Conservation (phyloP, 164 flowering plant genomes). For the Liriodendron chinense region DNA sequence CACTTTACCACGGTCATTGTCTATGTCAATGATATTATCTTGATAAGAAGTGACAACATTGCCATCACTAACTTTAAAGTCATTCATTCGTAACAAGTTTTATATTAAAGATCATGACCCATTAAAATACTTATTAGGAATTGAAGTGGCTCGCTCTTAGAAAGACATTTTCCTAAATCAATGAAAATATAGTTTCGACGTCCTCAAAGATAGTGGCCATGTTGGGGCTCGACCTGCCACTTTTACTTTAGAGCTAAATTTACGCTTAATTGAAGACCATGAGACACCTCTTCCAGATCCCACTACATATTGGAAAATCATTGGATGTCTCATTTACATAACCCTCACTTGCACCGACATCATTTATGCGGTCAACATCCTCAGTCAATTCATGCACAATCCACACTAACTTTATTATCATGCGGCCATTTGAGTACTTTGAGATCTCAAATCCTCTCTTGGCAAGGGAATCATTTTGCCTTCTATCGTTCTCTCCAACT, state of each 20-base stretch:
- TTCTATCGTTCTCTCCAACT: no score
- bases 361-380: no score
- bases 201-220: not conserved
- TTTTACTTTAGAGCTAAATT: not conserved
- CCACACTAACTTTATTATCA: not conserved
- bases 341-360: no score
- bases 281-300: no score
- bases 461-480: no score
- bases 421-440: no score
- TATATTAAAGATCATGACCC: not conserved
- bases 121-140: no score
- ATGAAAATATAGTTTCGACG: not conserved
- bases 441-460: no score
- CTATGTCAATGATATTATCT: slow-evolving; percentile 1
- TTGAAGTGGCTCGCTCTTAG: no score
- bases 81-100: not conserved
- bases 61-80: not conserved
- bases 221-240: not conserved
- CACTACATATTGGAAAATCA: no score
- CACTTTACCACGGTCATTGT: not conserved
- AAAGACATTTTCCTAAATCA: not conserved
- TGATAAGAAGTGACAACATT: not conserved
- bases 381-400: no score
- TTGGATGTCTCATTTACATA: no score
- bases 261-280: not conserved